Evolutionary conservation across 2,329 filamentous ascomycete species (phyloP), one percentile per base, ranked within the genome.

Genomic region (Acephala macrosclerotiorum): DNA sequence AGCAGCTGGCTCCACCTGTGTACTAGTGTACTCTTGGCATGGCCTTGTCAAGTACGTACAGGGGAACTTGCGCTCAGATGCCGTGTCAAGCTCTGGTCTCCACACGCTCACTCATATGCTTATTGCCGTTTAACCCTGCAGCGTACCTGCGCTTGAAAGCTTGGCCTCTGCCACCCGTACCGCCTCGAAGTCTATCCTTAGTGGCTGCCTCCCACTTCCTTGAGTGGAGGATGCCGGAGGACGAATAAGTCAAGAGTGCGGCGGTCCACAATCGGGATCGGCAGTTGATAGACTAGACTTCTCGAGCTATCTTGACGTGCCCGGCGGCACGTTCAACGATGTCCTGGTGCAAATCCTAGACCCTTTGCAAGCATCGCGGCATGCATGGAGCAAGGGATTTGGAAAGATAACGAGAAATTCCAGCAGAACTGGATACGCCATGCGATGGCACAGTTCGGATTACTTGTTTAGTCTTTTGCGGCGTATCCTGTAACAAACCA

Each of bases 241-340:
- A 9, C 45, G 9, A n/a, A 12, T 16, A 18, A 16, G 16, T 49
- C n/a, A n/a, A 45, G 42, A 47, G 42, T 22, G 4, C n/a, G 5
- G 20, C n/a, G 45, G 45, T 49, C 45, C n/a, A n/a, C 45, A 25
- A 49, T 49, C 25, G 6, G 45, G 45, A 49, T 49, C 45, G 45
- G 45, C 45, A 22, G 7, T 49, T 49, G 18, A 25, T n/a, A 49
- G n/a, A 49, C 45, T 22, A 42, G 14, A 18, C 29, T 33, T 33
- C 4, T 33, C 29, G 16, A 49, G 45, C 18, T 22, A 25, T 25
- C 7, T 25, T 49, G 45, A 49, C n/a, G 45, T 22, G n/a, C 45
- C n/a, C 45, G 14, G 45, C n/a, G n/a, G 45, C 45, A 22, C 45
- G 45, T 49, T 8, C n/a, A 49, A 11, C 3, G 4, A 42, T 14